Percentiles rank a stretch among this genome's conserved stretches.
These are phyloP conservation scores for Linderniella brevidens DNA, from an alignment of 257 asterid species.

Conservation along the genomic window DNA sequence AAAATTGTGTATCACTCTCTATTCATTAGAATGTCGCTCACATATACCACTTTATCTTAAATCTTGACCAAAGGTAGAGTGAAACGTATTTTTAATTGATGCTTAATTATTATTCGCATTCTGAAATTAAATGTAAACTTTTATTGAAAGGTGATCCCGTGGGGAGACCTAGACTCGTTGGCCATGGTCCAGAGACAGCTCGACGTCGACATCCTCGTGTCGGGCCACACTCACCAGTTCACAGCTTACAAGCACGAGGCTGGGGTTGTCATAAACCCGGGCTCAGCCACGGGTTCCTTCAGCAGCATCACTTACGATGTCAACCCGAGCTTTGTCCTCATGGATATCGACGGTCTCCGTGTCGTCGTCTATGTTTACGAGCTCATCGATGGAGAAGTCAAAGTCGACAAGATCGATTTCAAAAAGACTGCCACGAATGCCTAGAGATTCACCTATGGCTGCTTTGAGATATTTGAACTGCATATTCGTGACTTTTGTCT, in stretches of 20 bases:
- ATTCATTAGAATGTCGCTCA: no score
- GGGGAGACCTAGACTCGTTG: slow-evolving; percentile 91
- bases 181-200: slow-evolving; percentile 98
- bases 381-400: slow-evolving; percentile 92
- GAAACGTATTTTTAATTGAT: no score
- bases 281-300: slow-evolving; percentile 94
- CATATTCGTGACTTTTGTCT: no score
- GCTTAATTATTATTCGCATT: background rate
- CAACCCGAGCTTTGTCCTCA: slow-evolving; percentile 92
- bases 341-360: slow-evolving; percentile 91
- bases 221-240: slow-evolving; percentile 92
- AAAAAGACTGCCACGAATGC: slow-evolving; percentile 71
- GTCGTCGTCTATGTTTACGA: slow-evolving; percentile 94
- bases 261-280: slow-evolving; percentile 93
- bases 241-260: slow-evolving; percentile 97
- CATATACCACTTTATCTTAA: no score
- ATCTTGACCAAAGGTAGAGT: no score
- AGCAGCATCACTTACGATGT: slow-evolving; percentile 95
- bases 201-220: slow-evolving; percentile 86
- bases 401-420: slow-evolving; percentile 94
- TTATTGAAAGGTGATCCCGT: slow-evolving; percentile 68
- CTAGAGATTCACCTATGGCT: no score
- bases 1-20: no score
- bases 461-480: no score
- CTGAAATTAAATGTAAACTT: slow-evolving; percentile 1